These are phyloP conservation scores for Phyllosticta paracitricarpa DNA, from an alignment of 2,329 filamentous ascomycete genomes.

Conservation along the genomic window DNA sequence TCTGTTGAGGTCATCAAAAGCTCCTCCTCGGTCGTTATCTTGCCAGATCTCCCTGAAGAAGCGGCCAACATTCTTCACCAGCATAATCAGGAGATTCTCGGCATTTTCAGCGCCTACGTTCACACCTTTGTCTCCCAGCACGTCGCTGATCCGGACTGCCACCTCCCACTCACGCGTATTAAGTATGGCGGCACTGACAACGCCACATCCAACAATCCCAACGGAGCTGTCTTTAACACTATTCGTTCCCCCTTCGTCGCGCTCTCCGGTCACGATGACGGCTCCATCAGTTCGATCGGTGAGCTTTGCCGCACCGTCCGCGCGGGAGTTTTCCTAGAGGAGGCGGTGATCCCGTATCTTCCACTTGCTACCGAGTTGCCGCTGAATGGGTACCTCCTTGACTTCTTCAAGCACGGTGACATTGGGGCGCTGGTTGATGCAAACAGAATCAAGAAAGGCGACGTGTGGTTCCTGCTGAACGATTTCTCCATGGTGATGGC, in stretches of 20 bases:
- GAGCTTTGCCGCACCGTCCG: conserved; percentile 59
- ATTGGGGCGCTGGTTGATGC: conserved; percentile 48
- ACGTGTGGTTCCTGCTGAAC: conserved; percentile 65
- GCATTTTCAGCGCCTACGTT: conserved; percentile 60
- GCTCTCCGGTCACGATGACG: conserved; percentile 53
- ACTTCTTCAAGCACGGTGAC: conserved; percentile 69
- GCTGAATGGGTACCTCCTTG: conserved; percentile 60
- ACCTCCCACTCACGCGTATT: conserved; percentile 50
- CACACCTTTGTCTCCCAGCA: conserved; percentile 59
- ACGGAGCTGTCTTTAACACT: conserved; percentile 19
- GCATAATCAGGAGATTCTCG: conserved; percentile 57
- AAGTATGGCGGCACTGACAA: conserved; percentile 27
- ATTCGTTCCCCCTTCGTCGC: conserved; percentile 61
- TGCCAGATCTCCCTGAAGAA: conserved; percentile 51
- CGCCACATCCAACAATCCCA: conserved; percentile 23
- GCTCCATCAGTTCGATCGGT: conserved; percentile 58
- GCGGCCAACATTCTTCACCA: conserved; percentile 47
- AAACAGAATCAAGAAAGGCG: conserved; percentile 56
- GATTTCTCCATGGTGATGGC: conserved; percentile 56
- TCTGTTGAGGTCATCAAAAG: conserved; percentile 40
- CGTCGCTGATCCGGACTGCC: conserved; percentile 37
- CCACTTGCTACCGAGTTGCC: conserved; percentile 45
- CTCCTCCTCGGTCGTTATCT: conserved; percentile 54
- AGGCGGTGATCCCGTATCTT: conserved; percentile 61
- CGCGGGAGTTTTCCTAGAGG: conserved; percentile 62